Evolutionary conservation across 345 rosid genomes (phyloP).

Genomic region (Salix purpurea): DNA sequence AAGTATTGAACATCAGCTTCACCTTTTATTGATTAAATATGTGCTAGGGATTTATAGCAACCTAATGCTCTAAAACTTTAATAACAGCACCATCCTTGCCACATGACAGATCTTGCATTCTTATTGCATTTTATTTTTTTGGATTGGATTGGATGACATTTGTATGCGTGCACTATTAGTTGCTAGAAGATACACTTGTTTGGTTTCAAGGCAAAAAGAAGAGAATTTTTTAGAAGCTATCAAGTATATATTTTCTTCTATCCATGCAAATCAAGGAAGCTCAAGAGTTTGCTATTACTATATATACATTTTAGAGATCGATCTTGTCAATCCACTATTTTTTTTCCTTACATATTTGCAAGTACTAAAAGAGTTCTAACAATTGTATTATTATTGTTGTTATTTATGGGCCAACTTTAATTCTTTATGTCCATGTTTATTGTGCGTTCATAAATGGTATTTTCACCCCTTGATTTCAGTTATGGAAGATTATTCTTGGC

Average conservation of each 20-base stretch:
- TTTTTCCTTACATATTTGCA: not conserved
- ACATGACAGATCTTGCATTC: not conserved
- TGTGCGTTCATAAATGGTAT: constrained; percentile 1
- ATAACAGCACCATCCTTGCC: not conserved
- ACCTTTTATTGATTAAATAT: not conserved
- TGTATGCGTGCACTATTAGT: constrained; percentile 1
- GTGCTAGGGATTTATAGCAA: not conserved
- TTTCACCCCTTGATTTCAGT: constrained; percentile 25
- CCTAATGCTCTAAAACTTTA: not conserved
- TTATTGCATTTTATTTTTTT: not conserved
- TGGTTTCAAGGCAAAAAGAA: not conserved
- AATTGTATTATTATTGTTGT: not conserved
- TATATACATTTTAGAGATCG: not conserved
- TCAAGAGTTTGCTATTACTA: not conserved
- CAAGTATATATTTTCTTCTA: not conserved
- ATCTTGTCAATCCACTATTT: not conserved
- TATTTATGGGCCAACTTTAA: not conserved
- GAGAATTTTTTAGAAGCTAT: not conserved
- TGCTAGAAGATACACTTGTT: not conserved
- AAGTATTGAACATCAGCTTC: constrained; percentile 43
- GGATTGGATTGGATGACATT: not conserved
- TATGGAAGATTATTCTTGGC: constrained; percentile 68
- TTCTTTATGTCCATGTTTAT: not conserved
- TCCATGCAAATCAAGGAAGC: not conserved
- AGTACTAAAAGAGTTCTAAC: not conserved